These are phyloP conservation scores for Ceratocystis cacaofunesta DNA, from an alignment of 2,329 filamentous ascomycete genomes.

Conservation along the genomic window DNA sequence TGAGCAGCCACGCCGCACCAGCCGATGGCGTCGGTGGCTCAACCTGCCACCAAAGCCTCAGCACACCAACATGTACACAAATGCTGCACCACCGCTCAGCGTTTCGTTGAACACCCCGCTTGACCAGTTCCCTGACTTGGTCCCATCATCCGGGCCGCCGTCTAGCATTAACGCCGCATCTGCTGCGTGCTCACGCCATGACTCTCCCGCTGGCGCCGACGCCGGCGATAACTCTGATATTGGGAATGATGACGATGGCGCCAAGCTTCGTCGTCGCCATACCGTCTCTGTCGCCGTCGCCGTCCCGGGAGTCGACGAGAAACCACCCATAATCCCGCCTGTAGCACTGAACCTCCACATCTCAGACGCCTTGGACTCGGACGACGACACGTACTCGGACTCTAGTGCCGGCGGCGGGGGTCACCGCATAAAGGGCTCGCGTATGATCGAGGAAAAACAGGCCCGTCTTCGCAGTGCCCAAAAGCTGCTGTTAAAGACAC, in stretches of 20 bases:
- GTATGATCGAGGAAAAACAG: constrained; percentile 25
- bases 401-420: constrained; percentile 19
- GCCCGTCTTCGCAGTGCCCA: constrained; percentile 30
- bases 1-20: constrained; percentile 19
- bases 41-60: constrained; percentile 17
- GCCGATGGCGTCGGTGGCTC: constrained; percentile 16
- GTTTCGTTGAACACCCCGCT: constrained; percentile 10
- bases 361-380: constrained; percentile 19
- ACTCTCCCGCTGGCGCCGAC: constrained; percentile 4
- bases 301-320: constrained; percentile 4
- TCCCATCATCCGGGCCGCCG: not conserved
- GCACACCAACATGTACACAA: constrained; percentile 17
- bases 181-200: constrained; percentile 6
- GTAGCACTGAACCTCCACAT: constrained; percentile 18
- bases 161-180: constrained; percentile 11
- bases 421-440: constrained; percentile 17
- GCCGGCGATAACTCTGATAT: constrained; percentile 9
- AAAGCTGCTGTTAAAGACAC: constrained; percentile 25
- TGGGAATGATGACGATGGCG: constrained; percentile 6
- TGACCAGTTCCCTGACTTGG: constrained; percentile 7
- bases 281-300: constrained; percentile 18
- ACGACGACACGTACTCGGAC: constrained; percentile 19
- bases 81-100: constrained; percentile 17
- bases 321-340: constrained; percentile 9
- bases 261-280: constrained; percentile 12